Evolutionary conservation across 306 rosid genomes (phyloP), one percentile per base, ranked within the genome.

Genomic region (Glycine latifolia): DNA sequence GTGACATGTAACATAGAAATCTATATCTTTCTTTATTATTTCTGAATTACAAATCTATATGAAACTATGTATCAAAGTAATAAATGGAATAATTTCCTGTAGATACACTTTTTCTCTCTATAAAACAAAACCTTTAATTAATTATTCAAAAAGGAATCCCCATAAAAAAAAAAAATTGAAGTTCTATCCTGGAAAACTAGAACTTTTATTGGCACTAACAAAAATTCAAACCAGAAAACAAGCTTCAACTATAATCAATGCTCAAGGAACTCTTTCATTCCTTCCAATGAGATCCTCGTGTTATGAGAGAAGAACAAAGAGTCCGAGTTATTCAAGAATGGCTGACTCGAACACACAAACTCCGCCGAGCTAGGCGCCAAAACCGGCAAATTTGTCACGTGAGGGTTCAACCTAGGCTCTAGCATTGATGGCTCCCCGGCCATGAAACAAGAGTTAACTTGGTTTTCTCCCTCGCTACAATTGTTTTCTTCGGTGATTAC

Each of bases 391-490:
- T 83, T 85, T 31, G 84, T 35, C 79, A 86, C 3, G 52, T 88
- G 89, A 65, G 91, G 88, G 73, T 87, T 85, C 35, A 85, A 56
- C 0, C 61, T 60, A 13, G 87, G 76, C 79, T 89, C 90, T 31
- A 84, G 8, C 2, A 86, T 77, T 1, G 73, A 59, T 3, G 86
- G 26, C 2, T 76, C 73, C 7, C 60, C 26, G 13, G 67, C n/a
- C 82, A 82, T 47, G 39, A 89, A 90, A 50, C 90, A 90, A 3
- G 91, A 89, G 44, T 81, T 87, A n/a, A 84, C 91, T n/a, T 87
- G 94, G 16, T 77, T 81, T 67, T 85, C 87, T 5, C 78, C 73
- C 1, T 61, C 65, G 20, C 89, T 77, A 59, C 82, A 85, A 49
- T 72, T 85, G 61, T 90, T 83, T 37, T 91, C 98, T 1, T 89